phyloP scores from a whole-genome alignment of 176 grass and related monocot genomes.

The Triticum monococcum region DNA sequence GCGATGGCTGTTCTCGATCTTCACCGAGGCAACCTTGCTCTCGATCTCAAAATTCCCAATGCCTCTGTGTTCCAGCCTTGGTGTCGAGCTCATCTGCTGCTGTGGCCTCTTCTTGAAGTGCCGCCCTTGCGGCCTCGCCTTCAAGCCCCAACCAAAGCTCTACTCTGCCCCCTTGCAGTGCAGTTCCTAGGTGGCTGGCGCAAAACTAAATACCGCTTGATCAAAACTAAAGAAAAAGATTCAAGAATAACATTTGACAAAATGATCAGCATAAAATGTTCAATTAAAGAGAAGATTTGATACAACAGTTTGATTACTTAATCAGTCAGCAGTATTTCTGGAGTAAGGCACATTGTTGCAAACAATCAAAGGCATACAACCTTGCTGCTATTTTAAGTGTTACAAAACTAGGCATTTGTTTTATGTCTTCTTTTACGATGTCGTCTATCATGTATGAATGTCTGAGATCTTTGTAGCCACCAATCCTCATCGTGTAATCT shows the following conservation, averaged over 20 bases:
- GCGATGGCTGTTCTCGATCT: background rate
- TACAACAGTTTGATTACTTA: background rate
- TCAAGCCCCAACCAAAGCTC: background rate
- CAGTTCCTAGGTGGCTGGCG: background rate
- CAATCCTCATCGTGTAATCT: background rate
- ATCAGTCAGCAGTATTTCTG: background rate
- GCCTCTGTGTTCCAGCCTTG: background rate
- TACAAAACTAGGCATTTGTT: background rate
- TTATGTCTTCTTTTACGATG: background rate
- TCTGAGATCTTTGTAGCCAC: background rate
- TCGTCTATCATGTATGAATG: background rate
- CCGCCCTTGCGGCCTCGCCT: background rate
- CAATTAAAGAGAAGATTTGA: too few relatives aligned
- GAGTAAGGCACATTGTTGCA: background rate
- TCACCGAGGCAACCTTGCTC: background rate
- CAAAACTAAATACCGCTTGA: background rate
- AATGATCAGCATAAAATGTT: too few relatives aligned
- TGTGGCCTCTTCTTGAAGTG: background rate
- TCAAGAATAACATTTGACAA: too few relatives aligned
- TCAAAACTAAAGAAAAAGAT: background rate
- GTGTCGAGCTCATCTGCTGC: background rate
- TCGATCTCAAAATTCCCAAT: background rate
- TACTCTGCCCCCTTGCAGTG: background rate
- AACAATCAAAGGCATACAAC: background rate
- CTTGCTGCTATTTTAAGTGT: background rate